Conservation (phyloP, 257 asterid species). For the Solanum appendiculatum region DNA sequence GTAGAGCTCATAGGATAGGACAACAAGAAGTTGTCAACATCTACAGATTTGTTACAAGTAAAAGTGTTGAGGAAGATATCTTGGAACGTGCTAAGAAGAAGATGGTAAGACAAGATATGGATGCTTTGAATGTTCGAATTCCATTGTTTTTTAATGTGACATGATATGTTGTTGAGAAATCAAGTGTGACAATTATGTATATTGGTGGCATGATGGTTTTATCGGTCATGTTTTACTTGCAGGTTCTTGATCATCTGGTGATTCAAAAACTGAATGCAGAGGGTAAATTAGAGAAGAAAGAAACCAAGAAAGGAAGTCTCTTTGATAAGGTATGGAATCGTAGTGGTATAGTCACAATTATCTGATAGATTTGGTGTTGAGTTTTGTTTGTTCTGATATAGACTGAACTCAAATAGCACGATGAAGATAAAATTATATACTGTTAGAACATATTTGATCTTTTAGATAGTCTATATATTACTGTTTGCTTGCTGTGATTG, state of each 20-base stretch:
- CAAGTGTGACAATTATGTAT: neutral
- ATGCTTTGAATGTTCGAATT: neutral
- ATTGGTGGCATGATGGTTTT: neutral
- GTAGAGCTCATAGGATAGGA: constrained; percentile 99
- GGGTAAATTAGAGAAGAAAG: constrained; percentile 96
- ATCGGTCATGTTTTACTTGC: neutral
- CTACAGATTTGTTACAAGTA: constrained; percentile 96
- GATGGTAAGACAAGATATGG: constrained; percentile 52
- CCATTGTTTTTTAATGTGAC: neutral
- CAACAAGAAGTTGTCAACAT: constrained; percentile 99
- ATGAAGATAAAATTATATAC: neutral
- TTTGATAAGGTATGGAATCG: constrained; percentile 74
- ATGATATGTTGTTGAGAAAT: neutral
- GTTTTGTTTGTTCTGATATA: neutral
- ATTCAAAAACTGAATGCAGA: constrained; percentile 96
- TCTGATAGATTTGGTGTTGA: neutral
- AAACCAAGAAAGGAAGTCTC: constrained; percentile 71
- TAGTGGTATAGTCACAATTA: neutral
- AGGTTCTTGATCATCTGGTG: constrained; percentile 99
- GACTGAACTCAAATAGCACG: neutral
- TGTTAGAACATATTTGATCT: neutral
- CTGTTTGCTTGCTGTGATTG: constrained; percentile 11
- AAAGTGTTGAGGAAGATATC: constrained; percentile 98
- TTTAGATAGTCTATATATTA: neutral
- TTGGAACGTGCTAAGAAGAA: constrained; percentile 98